Percentiles rank a stretch among this genome's conserved stretches.
Evolutionary conservation across 805 yeast species (phyloP).

Genomic region (Cyberlindnera maritima): DNA sequence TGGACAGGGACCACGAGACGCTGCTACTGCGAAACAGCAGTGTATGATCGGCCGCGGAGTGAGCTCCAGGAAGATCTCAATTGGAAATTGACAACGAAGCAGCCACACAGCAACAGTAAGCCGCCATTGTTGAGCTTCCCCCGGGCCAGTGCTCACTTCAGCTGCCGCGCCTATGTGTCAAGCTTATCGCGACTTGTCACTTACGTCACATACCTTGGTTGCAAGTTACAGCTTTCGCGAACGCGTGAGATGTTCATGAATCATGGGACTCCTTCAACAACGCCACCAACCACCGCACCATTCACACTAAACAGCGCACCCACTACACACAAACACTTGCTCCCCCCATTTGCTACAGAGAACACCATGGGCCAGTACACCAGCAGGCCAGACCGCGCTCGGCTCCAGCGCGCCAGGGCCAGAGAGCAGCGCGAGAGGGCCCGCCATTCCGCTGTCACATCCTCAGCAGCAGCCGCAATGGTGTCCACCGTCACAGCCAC

Average conservation of each 20-base stretch:
- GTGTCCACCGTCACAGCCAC: neutral
- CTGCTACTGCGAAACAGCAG: neutral
- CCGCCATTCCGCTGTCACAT: neutral
- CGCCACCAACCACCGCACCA: no score
- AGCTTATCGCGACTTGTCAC: neutral
- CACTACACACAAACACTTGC: no score
- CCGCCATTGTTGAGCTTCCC: no score
- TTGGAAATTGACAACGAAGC: neutral
- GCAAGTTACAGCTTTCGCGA: no score
- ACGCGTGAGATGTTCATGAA: no score
- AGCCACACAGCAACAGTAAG: no score
- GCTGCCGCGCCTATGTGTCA: neutral
- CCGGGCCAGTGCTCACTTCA: no score
- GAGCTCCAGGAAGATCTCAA: neutral
- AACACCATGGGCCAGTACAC: constrained; percentile 12
- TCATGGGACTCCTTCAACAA: neutral
- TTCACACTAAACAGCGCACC: no score
- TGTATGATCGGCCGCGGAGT: neutral
- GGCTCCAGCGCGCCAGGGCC: neutral
- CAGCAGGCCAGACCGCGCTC: constrained; percentile 5
- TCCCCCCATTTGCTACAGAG: neutral
- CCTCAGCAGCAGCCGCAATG: neutral
- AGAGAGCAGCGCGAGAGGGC: neutral
- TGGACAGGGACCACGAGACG: neutral
- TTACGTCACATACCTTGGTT: neutral